Base-by-base conservation (phyloP, 306 rosid species). In the Lathyrus aphaca region DNA sequence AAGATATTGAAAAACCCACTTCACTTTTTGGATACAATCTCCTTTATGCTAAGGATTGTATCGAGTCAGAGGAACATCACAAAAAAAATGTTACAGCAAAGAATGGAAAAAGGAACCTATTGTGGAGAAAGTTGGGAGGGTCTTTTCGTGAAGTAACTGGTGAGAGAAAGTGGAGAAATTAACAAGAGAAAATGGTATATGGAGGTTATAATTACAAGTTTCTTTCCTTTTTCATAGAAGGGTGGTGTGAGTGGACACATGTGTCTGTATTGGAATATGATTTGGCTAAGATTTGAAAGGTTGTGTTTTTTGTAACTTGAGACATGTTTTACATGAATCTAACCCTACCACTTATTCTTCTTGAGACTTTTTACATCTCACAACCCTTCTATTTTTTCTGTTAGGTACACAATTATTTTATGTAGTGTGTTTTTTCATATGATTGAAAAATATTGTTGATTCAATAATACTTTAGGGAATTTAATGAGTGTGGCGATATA, bases 201-300 rank as follows among this genome's bases (percentile, higher is more conserved):
- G 73, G 66, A 32, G 12, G 61, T 3, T 35, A 71, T 66, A 71
- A 78, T 78, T 78, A 59, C 64, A 70, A 18, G 25, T 15, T 66
- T 58, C 14, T 66, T 11, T 53, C 72, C 67, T 44, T 81, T 70
- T 69, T 53, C 68, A 51, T 77, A 50, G 77, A 74, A 46, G 72
- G 77, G 78, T 64, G 74, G 74, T 50, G 39, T 74, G 40, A 82
- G 83, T 82, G 86, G 86, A 79, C 81, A 79, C 86, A 79, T 72
- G 81, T 74, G 54, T 67, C 48, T 29, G 2, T 79, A 72, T 75
- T 79, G 83, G 86, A 82, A 68, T 62, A 49, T 79, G 86, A 82
- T 75, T 82, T 79, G 81, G 79, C 78, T 75, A 62, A 64, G 83
- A 67, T 79, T 71, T 82, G 81, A 78, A 53, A 71, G 71, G 60